Conservation (phyloP, 2,329 filamentous ascomycete genomes). For the Trichoderma atroviride region DNA sequence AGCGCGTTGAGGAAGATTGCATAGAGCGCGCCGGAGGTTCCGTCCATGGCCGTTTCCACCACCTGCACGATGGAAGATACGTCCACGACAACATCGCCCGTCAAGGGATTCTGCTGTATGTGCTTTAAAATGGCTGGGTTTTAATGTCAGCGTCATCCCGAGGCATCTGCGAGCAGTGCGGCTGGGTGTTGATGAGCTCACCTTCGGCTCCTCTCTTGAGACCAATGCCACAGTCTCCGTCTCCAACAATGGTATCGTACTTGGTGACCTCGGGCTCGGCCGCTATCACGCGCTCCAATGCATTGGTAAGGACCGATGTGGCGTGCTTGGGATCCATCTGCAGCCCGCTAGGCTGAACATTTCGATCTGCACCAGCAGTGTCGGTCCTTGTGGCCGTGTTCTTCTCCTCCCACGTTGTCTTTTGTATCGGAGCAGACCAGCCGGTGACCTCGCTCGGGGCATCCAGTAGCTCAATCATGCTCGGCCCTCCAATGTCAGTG, state of each 20-base stretch:
- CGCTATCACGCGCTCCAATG: conserved; percentile 62
- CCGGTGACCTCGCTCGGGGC: conserved; percentile 69
- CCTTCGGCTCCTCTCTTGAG: conserved; percentile 84
- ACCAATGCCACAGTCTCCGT: conserved; percentile 87
- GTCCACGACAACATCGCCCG: conserved; percentile 57
- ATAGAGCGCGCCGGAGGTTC: conserved; percentile 63
- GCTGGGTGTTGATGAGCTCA: conserved; percentile 37
- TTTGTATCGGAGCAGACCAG: conserved; percentile 67
- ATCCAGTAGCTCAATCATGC: conserved; percentile 71
- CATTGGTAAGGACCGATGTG: conserved; percentile 57
- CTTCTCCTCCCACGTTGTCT: conserved; percentile 64
- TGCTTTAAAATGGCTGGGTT: conserved; percentile 55
- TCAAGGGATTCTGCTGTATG: conserved; percentile 47
- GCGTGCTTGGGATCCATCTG: conserved; percentile 56
- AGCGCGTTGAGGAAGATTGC: conserved; percentile 91
- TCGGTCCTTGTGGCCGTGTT: conserved; percentile 52
- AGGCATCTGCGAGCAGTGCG: neutral
- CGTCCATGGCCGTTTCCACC: conserved; percentile 62
- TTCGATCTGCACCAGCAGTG: conserved; percentile 36
- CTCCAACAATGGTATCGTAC: conserved; percentile 82
- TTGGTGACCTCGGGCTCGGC: conserved; percentile 72
- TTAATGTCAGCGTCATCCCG: conserved; percentile 30
- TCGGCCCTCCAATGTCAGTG: conserved; percentile 59
- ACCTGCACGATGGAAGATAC: conserved; percentile 56
- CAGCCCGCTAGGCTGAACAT: conserved; percentile 51